Conservation (phyloP, 345 rosid genomes). For the Diplotaxis tenuifolia region DNA sequence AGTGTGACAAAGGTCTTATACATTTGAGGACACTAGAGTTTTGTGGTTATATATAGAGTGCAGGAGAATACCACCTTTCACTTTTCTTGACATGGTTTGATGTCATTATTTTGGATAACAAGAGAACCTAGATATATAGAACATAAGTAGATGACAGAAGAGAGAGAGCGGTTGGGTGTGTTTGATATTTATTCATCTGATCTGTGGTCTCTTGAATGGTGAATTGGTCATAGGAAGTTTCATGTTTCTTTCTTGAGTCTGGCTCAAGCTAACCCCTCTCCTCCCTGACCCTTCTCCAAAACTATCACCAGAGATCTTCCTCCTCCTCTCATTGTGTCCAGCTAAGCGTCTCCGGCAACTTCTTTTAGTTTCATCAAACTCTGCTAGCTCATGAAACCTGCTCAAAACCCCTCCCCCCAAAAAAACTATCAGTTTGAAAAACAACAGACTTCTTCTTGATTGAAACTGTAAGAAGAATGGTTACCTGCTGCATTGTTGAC, state of each 20-base stretch:
- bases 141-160: conserved; percentile 67
- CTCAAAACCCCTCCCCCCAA: not conserved
- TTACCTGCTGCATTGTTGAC: conserved; percentile 98
- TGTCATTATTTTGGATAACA: conserved; percentile 21
- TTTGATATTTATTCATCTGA: conserved; percentile 53
- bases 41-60: conserved; percentile 2
- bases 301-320: conserved; percentile 61
- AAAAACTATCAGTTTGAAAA: not conserved
- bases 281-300: conserved; percentile 61
- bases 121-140: conserved; percentile 17
- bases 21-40: conserved; percentile 4
- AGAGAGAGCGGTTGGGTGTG: conserved; percentile 62
- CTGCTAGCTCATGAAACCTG: conserved; percentile 74
- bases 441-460: not conserved
- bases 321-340: conserved; percentile 83
- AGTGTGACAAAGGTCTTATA: conserved; percentile 3
- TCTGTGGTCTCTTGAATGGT: conserved; percentile 34
- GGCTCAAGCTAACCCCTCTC: conserved; percentile 35
- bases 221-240: conserved; percentile 31
- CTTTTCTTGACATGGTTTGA: conserved; percentile 14
- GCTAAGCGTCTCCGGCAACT: conserved; percentile 86
- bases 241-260: conserved; percentile 39
- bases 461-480: too few species aligned
- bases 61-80: too few species aligned
- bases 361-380: conserved; percentile 87